phyloP scores from a whole-genome alignment of 2,329 filamentous ascomycete species.

The Thermothelomyces thermophilus region DNA sequence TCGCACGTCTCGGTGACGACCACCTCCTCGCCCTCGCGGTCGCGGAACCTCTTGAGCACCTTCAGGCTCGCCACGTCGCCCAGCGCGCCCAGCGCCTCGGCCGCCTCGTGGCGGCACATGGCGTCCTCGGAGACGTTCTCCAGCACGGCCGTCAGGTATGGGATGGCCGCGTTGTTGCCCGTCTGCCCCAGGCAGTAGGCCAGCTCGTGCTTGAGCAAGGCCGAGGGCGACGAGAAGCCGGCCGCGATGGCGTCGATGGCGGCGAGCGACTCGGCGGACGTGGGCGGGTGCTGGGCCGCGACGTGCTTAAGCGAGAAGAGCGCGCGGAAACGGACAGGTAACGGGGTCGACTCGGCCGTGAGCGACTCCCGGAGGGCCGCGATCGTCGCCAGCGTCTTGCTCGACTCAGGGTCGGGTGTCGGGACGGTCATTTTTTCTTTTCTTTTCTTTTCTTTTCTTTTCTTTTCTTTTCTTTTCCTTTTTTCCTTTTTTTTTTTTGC shows the following conservation, averaged over 20 bases:
- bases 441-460: neutral
- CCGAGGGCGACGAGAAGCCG: constrained; percentile 76
- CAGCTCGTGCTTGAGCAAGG: constrained; percentile 89
- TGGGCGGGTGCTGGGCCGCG: constrained; percentile 51
- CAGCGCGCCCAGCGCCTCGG: constrained; percentile 86
- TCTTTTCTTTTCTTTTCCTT: neutral
- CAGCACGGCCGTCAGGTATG: constrained; percentile 66
- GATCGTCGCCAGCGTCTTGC: constrained; percentile 40
- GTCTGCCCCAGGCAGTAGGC: constrained; percentile 96
- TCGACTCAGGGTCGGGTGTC: neutral
- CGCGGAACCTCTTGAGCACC: constrained; percentile 65
- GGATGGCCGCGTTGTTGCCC: constrained; percentile 65
- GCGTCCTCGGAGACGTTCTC: constrained; percentile 75
- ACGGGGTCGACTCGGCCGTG: constrained; percentile 70
- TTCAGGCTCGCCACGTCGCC: constrained; percentile 68
- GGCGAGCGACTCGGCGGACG: constrained; percentile 46
- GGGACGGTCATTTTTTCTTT: neutral
- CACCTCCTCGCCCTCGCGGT: constrained; percentile 67
- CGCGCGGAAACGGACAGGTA: constrained; percentile 86
- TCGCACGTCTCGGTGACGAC: constrained; percentile 95
- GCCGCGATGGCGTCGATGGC: constrained; percentile 79
- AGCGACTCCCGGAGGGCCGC: constrained; percentile 66
- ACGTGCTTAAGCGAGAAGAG: constrained; percentile 97
- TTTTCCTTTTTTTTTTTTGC: neutral
- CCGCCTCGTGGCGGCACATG: constrained; percentile 95